Evolutionary conservation across 2,329 filamentous ascomycete genomes (phyloP).

Genomic region (Macrophomina phaseolina): DNA sequence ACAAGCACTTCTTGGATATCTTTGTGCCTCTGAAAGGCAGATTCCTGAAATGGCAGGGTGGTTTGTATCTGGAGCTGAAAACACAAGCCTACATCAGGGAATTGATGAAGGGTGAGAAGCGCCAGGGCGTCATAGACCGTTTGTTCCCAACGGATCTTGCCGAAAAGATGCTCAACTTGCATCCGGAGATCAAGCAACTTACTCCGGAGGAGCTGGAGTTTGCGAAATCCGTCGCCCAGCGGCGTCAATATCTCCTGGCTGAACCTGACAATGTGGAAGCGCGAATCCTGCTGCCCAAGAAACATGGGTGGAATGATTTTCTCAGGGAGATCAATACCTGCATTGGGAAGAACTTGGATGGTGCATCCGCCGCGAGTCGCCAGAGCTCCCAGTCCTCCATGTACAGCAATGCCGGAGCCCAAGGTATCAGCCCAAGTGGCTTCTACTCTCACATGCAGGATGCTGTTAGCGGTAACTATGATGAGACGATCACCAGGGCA

Average conservation of each 20-base stretch:
- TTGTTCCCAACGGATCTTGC: slow-evolving; percentile 65
- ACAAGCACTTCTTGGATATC: slow-evolving; percentile 67
- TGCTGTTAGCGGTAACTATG: slow-evolving; percentile 22
- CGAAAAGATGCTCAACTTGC: slow-evolving; percentile 58
- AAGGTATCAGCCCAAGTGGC: slow-evolving; percentile 14
- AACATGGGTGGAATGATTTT: slow-evolving; percentile 69
- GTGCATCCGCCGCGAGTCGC: slow-evolving; percentile 46
- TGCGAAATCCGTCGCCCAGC: slow-evolving; percentile 30
- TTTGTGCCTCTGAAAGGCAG: slow-evolving; percentile 66
- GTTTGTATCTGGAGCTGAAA: slow-evolving; percentile 68
- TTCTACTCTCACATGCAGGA: slow-evolving; percentile 21
- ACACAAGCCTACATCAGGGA: slow-evolving; percentile 66
- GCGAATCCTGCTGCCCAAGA: slow-evolving; percentile 59
- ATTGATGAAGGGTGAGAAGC: slow-evolving; percentile 56
- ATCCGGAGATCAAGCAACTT: slow-evolving; percentile 59
- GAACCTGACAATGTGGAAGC: slow-evolving; percentile 45
- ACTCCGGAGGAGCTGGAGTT: slow-evolving; percentile 67
- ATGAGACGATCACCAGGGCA: slow-evolving; percentile 31
- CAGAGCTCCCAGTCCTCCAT: slow-evolving; percentile 29
- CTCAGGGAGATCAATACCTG: slow-evolving; percentile 61
- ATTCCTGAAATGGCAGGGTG: slow-evolving; percentile 64
- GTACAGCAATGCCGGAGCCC: slow-evolving; percentile 15
- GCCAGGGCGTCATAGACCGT: slow-evolving; percentile 61
- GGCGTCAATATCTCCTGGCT: slow-evolving; percentile 62
- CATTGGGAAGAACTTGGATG: slow-evolving; percentile 63